Base-by-base conservation (phyloP, 768 basidiomycete genomes). In the Lactifluus hygrophoroides region DNA sequence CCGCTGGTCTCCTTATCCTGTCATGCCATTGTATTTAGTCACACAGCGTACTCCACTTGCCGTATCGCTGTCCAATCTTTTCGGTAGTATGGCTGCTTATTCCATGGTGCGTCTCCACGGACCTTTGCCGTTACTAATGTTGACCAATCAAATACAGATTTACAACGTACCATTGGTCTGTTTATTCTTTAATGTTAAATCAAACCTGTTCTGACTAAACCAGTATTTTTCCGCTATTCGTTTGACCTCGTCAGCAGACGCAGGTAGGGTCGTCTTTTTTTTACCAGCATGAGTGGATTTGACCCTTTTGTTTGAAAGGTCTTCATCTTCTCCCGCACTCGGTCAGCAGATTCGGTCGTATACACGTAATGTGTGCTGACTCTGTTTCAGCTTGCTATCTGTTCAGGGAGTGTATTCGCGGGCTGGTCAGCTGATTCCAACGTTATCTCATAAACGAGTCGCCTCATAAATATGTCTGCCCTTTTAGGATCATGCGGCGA, bases 311-410 rank as follows among this genome's bases (percentile, higher is more conserved):
- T 21, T 52, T 34, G 14, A n/a, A 65, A 90, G 89, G 90, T 28
- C 75, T 88, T 28, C 94, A 94, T 73, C 73, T 99, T 21, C 73
- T 98, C 37, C 93, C 94, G 23, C 94, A 95, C 73, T 91, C 90
- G 35, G 88, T 92, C 73, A 71, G 84, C 49, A 5, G 65, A 27
- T 50, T 62, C 42, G 30, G 27, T 64, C 54, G 57, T 40, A 46
- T 62, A 65, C 63, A 54, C 56, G 65, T 55, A 58, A 63, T 58
- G 23, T 51, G 35, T 23, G 16, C 51, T 57, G 27, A 64, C 38
- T 38, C 28, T 17, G 47, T 43, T 25, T 66, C 68, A 93, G 88
- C 72, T 89, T 61, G 85, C 88, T 49, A 79, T 96, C 54, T 87
- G 93, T 3, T 74, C 78, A 0, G 95, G 95, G 23, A 94, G 92